Evolutionary conservation across 345 rosid species (phyloP).

Genomic region (Hirschfeldia incana): DNA sequence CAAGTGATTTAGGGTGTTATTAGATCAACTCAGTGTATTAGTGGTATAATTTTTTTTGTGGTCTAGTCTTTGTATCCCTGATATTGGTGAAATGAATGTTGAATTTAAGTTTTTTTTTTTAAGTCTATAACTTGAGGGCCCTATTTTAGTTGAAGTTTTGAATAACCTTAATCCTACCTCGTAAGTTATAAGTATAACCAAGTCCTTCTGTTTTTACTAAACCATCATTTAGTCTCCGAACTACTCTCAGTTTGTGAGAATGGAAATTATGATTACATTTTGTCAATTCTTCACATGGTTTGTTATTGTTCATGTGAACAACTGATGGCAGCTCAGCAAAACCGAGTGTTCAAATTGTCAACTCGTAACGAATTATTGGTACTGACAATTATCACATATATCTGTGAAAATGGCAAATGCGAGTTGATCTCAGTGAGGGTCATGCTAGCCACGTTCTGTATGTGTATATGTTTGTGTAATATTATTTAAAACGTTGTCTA

Average conservation of each 20-base stretch:
- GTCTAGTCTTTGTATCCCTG: background rate
- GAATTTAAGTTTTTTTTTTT: background rate
- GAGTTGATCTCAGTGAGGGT: conserved; percentile 14
- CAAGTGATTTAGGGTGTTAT: background rate
- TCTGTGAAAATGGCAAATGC: background rate
- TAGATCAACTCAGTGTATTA: background rate
- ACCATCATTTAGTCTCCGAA: background rate
- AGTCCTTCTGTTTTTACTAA: background rate
- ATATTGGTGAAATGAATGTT: too few relatives aligned
- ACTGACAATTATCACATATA: background rate
- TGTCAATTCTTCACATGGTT: background rate
- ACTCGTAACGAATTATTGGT: background rate
- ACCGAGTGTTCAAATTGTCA: background rate
- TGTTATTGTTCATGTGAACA: conserved; percentile 12
- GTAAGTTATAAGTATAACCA: background rate
- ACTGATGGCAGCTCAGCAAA: conserved; percentile 3
- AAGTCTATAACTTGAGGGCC: too few relatives aligned
- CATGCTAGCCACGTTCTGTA: conserved; percentile 14
- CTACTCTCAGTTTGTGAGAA: background rate
- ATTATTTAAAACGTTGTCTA: conserved; percentile 14
- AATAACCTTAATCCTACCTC: background rate
- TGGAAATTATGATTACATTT: background rate
- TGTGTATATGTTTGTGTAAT: background rate
- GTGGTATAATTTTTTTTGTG: background rate
- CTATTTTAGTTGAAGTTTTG: background rate